A percentile compares a stretch with the other conserved stretches of the same genome.
These are phyloP conservation scores for Mycosphaerelloides madeirae DNA, from an alignment of 2,329 filamentous ascomycete genomes.

Conservation along the genomic window DNA sequence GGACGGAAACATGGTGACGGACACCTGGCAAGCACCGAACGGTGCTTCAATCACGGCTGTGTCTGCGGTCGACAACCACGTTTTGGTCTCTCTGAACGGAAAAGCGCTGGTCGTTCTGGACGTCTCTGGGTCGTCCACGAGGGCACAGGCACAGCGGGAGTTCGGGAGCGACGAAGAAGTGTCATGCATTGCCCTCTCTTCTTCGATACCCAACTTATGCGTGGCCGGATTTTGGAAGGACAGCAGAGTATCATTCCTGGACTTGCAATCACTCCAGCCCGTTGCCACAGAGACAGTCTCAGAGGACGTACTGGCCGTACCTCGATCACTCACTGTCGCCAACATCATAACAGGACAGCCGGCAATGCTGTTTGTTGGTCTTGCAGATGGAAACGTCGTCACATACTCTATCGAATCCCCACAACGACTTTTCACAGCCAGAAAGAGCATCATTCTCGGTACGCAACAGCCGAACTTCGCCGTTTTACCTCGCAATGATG, in stretches of 20 bases:
- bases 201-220: constrained; percentile 59
- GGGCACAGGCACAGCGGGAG: constrained; percentile 54
- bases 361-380: constrained; percentile 78
- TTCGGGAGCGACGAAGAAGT: constrained; percentile 69
- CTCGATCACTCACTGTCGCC: constrained; percentile 74
- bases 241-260: constrained; percentile 71
- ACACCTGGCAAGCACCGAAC: constrained; percentile 54
- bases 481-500: constrained; percentile 63
- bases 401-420: constrained; percentile 67
- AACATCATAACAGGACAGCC: constrained; percentile 63
- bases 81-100: constrained; percentile 72
- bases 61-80: constrained; percentile 64
- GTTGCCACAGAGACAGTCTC: constrained; percentile 56
- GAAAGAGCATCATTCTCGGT: constrained; percentile 79
- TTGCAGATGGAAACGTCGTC: constrained; percentile 87
- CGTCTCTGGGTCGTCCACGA: constrained; percentile 53
- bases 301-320: constrained; percentile 65
- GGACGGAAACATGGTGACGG: constrained; percentile 49
- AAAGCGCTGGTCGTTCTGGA: constrained; percentile 66
- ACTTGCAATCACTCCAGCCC: constrained; percentile 61
- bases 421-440: constrained; percentile 61
- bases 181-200: constrained; percentile 74
- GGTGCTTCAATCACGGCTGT: constrained; percentile 66
- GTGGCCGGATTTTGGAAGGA: constrained; percentile 84
- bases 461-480: constrained; percentile 80